Evolutionary conservation across 2,329 filamentous ascomycete species (phyloP).

Genomic region (Diatrype stigma): DNA sequence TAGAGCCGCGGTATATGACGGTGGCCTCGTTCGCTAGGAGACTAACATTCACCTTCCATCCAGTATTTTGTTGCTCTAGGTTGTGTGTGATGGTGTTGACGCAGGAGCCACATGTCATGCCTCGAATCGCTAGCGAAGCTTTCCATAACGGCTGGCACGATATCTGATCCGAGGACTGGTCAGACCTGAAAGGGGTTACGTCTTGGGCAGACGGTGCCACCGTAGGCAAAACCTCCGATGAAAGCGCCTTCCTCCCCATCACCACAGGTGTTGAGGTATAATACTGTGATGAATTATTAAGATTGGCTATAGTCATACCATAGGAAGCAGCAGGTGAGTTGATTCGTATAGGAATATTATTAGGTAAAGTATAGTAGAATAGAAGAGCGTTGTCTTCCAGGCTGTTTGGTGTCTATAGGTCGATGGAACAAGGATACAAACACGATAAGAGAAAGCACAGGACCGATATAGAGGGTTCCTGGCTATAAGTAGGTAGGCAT

Average conservation of each 20-base stretch:
- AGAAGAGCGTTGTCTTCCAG: too few relatives aligned
- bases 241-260: background rate
- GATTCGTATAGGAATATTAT: too few relatives aligned
- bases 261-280: too few relatives aligned
- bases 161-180: background rate
- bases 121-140: slow-evolving; percentile 51
- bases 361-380: too few relatives aligned
- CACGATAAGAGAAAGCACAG: too few relatives aligned
- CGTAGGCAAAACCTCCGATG: background rate
- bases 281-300: too few relatives aligned
- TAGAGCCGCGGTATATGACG: slow-evolving; percentile 48
- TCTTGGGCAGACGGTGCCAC: background rate
- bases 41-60: slow-evolving; percentile 57
- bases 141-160: slow-evolving; percentile 18
- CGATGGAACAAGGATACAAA: too few relatives aligned
- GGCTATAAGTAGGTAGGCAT: too few relatives aligned
- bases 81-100: slow-evolving; percentile 58
- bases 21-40: slow-evolving; percentile 64
- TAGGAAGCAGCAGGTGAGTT: too few relatives aligned
- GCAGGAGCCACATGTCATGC: slow-evolving; percentile 73
- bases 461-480: too few relatives aligned
- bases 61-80: slow-evolving; percentile 55
- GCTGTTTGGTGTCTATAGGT: too few relatives aligned
- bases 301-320: too few relatives aligned
- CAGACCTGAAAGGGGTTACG: background rate